phyloP scores from a whole-genome alignment of 805 yeast species.

The Kregervanrija delftensis region DNA sequence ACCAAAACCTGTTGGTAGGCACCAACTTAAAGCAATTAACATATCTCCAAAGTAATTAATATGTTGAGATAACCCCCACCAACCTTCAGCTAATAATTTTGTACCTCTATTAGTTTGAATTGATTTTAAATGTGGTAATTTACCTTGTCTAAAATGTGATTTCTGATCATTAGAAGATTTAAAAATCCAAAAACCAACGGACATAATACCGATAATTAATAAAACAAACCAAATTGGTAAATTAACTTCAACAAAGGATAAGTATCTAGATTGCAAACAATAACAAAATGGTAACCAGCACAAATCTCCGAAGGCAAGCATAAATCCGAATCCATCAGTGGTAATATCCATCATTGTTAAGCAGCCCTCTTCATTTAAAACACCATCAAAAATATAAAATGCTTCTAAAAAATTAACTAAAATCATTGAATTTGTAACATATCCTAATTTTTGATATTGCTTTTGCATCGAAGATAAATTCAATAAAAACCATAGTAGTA shows the following conservation, averaged over 20 bases:
- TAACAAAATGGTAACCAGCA: slow-evolving; percentile 91
- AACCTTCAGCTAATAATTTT: slow-evolving; percentile 77
- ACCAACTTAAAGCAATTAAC: slow-evolving; percentile 87
- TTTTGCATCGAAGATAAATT: slow-evolving; percentile 76
- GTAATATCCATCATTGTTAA: slow-evolving; percentile 93
- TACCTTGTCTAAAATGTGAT: slow-evolving; percentile 74
- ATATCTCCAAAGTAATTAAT: slow-evolving; percentile 95
- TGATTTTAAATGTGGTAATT: slow-evolving; percentile 57
- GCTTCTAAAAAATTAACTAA: slow-evolving; percentile 66
- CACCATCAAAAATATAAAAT: slow-evolving; percentile 86
- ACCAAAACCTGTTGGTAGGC: slow-evolving; percentile 77
- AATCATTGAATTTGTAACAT: slow-evolving; percentile 63
- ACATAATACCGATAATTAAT: slow-evolving; percentile 39
- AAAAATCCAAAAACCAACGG: slow-evolving; percentile 71
- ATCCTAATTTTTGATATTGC: slow-evolving; percentile 48
- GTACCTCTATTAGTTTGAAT: slow-evolving; percentile 75
- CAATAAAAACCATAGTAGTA: slow-evolving; percentile 77
- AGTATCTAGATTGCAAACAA: slow-evolving; percentile 76
- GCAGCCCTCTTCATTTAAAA: slow-evolving; percentile 82
- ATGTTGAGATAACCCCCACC: slow-evolving; percentile 95
- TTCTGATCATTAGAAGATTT: slow-evolving; percentile 80
- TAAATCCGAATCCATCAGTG: slow-evolving; percentile 95
- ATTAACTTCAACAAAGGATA: slow-evolving; percentile 55
- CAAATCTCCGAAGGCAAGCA: slow-evolving; percentile 92
- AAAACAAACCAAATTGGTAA: slow-evolving; percentile 38